Conservation (phyloP, 1,284 basidiomycete species). For the Phylloboletellus chloephorus region DNA sequence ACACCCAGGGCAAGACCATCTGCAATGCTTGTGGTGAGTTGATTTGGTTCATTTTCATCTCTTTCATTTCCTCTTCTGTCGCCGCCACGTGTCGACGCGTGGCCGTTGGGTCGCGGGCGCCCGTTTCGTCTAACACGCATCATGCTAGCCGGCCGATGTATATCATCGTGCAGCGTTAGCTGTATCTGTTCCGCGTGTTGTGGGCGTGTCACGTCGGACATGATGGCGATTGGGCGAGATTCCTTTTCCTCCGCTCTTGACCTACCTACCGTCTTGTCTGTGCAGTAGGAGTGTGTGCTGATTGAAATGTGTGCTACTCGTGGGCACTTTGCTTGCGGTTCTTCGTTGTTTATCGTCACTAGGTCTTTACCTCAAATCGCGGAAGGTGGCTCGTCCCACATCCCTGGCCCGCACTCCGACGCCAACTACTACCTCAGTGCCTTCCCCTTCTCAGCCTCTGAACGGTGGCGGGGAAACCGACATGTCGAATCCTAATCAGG, state of each 20-base stretch:
- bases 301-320: slow-evolving; percentile 36
- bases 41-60: slow-evolving; percentile 29
- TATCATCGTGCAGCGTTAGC: slow-evolving; percentile 33
- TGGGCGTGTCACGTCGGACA: slow-evolving; percentile 32
- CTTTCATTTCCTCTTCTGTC: slow-evolving; percentile 27
- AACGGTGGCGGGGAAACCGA: slow-evolving; percentile 28
- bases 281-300: slow-evolving; percentile 35
- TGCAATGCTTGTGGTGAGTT: slow-evolving; percentile 85
- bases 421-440: slow-evolving; percentile 31
- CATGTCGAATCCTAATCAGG: slow-evolving; percentile 35
- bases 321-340: slow-evolving; percentile 34
- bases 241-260: slow-evolving; percentile 30
- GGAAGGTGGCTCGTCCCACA: slow-evolving; percentile 52
- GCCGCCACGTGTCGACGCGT: slow-evolving; percentile 29
- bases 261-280: slow-evolving; percentile 31
- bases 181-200: slow-evolving; percentile 35
- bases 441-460: slow-evolving; percentile 29
- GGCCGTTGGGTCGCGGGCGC: slow-evolving; percentile 29
- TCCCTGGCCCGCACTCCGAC: slow-evolving; percentile 41
- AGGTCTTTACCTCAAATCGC: slow-evolving; percentile 69
- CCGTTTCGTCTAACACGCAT: slow-evolving; percentile 30
- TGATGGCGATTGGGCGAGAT: slow-evolving; percentile 33
- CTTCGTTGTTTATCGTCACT: slow-evolving; percentile 30
- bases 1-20: slow-evolving; percentile 72
- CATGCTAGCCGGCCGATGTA: slow-evolving; percentile 27